Base-by-base conservation (phyloP, 2,329 filamentous ascomycete species). In the Phialemoniopsis sp. region DNA sequence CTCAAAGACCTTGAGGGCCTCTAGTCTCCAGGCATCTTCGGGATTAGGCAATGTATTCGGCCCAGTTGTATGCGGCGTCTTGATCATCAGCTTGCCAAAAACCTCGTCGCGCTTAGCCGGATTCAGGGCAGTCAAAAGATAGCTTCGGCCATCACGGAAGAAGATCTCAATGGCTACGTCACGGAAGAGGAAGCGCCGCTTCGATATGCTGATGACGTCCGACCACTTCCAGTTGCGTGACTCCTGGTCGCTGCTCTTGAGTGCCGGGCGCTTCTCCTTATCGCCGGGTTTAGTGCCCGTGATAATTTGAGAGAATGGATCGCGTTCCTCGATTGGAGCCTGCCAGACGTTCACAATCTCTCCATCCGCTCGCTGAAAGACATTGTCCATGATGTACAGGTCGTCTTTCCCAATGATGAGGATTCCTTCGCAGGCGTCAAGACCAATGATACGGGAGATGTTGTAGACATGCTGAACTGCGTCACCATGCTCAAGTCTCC, bases 281-380 rank as follows among this genome's bases (percentile, higher is more conserved):
- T 72, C 86, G 2, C 41, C 60, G 1, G 70, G 66, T 46, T 79
- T 79, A 1, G 72, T 78, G 17, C 85, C 87, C 4, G 89, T 85
- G 47, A 98, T 94, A 59, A 97, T 91, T 53, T 94, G 88, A 14
- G 95, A 85, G 57, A 96, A 98, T 1, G 89, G 89, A 53, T 98
- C 93, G 16, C 93, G 83, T 62, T 98, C 94, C 49, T 97, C 90
- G 1, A 78, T 70, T 0, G 91, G 89, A 3, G 93, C 94, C 62
- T 97, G 89, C 80, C 87, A 91, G 8, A 95, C 90, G 53, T 95
- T 91, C 43, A 98, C 88, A 55, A 98, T 96, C 58, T 98, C 94
- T 12, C 91, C 91, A 54, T 96, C 93, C 3, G 87, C 83, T 46
- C 91, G 82, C 56, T 97, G 91, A 58, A 98, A 97, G 54, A 95